These are phyloP conservation scores for Begonia peltatifolia DNA, from an alignment of 306 rosid species.

Conservation along the genomic window DNA sequence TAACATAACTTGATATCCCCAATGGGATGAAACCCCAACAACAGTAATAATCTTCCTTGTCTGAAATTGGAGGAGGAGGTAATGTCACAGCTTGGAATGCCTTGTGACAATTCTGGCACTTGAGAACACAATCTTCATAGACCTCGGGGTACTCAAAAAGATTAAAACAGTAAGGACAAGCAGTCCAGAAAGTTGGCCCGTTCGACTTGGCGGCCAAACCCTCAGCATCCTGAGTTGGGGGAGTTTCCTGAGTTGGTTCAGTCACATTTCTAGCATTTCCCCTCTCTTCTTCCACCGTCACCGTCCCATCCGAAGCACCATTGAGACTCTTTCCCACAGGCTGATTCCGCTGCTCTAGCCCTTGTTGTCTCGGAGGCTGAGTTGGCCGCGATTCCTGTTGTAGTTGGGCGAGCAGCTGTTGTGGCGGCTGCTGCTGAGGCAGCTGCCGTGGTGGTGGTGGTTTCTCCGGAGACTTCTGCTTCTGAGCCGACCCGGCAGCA, in stretches of 20 bases:
- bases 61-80: conserved; percentile 43
- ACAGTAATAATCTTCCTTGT: conserved; percentile 26
- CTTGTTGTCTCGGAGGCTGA: not conserved
- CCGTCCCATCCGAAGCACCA: conserved; percentile 15
- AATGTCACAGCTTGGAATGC: conserved; percentile 54
- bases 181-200: conserved; percentile 66
- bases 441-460: not conserved
- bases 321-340: conserved; percentile 21
- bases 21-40: conserved; percentile 76
- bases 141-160: conserved; percentile 61
- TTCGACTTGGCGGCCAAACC: not conserved
- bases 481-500: conserved; percentile 15
- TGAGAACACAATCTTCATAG: conserved; percentile 66
- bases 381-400: conserved; percentile 8
- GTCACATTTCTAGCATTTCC: conserved; percentile 28
- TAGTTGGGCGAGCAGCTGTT: no score
- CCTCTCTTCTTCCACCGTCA: conserved; percentile 19
- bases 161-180: conserved; percentile 77
- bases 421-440: not conserved
- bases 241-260: conserved; percentile 17
- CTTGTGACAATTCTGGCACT: conserved; percentile 71
- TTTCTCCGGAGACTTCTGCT: conserved; percentile 6
- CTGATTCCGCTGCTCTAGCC: conserved; percentile 12
- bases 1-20: conserved; percentile 35
- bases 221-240: conserved; percentile 12